Evolutionary conservation across 768 basidiomycete species (phyloP), one percentile per base, ranked within the genome.

Genomic region (Solioccasus polychromus): DNA sequence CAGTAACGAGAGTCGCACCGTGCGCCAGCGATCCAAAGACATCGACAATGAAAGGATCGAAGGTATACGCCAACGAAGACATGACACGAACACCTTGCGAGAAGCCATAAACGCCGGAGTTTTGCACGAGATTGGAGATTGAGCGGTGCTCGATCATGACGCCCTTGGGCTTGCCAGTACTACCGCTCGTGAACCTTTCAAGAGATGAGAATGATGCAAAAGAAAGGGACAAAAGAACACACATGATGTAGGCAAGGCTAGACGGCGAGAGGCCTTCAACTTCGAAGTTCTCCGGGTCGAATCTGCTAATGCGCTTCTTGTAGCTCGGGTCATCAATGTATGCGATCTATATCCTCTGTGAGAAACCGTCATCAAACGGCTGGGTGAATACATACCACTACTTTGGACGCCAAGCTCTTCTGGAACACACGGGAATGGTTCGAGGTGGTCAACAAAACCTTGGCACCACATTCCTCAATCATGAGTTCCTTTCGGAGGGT

Each of bases 321-420:
- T 59, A 64, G 44, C 52, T 58, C 11, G 63, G 38, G 15, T 64
- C 63, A 34, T 64, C 58, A 29, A 63, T 64, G 17, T 63, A 60
- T 2, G 50, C 60, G 7, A 63, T 53, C 61, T 63, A 24, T 14
- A 17, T 12, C 12, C 10, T 19, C 2, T 29, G 3, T 55, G 8
- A 49, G 43, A 43, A 20, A 35, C 3, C 4, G n/a, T 5, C 24
- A 22, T 15, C 37, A 11, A 17, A 11, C 1, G 15, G 9, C 1
- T 3, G 40, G 5, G 6, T 18, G 26, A 29, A 17, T 18, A 45
- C 53, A 10, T 7, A 62, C 61, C 51, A 58, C 35, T 26, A 60
- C 47, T 31, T 57, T 60, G 23, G 58, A 54, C 8, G 52, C 52
- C 38, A 60, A 18, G 18, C 55, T 52, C 35, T 57, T 61, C 30